Conservation (phyloP, 768 basidiomycete species). For the Hysterangium stoloniferum region DNA sequence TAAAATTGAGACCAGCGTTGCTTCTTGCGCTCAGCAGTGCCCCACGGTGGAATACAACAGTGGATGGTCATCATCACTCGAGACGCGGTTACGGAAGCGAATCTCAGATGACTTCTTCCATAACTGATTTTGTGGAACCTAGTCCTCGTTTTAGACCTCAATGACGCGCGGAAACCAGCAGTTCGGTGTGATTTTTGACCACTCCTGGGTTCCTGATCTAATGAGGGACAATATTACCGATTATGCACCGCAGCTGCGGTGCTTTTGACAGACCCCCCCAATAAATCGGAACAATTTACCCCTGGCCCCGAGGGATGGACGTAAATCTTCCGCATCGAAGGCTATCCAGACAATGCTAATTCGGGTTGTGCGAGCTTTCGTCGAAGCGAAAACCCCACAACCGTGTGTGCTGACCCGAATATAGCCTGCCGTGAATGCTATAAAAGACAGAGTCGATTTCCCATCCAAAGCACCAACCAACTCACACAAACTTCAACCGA, state of each 20-base stretch:
- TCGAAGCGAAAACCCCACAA: background rate
- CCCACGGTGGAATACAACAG: too few relatives aligned
- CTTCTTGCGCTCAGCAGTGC: too few relatives aligned
- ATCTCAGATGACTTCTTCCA: too few relatives aligned
- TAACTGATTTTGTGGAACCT: too few relatives aligned
- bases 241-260: background rate
- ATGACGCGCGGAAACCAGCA: conserved; percentile 6
- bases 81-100: too few relatives aligned
- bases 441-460: background rate
- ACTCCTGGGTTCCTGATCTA: conserved; percentile 5
- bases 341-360: background rate
- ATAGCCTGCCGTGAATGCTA: too few relatives aligned
- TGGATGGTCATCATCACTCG: too few relatives aligned
- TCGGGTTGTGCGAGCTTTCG: conserved; percentile 6
- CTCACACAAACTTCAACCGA: too few relatives aligned
- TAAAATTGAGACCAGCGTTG: too few relatives aligned
- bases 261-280: background rate
- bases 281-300: background rate
- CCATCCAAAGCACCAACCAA: background rate
- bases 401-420: background rate
- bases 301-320: background rate
- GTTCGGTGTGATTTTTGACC: conserved; percentile 3
- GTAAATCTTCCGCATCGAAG: background rate
- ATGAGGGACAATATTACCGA: conserved; percentile 1
- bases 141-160: too few relatives aligned